Evolutionary conservation across 805 yeast genomes (phyloP).

Genomic region (Lipomyces sp.): DNA sequence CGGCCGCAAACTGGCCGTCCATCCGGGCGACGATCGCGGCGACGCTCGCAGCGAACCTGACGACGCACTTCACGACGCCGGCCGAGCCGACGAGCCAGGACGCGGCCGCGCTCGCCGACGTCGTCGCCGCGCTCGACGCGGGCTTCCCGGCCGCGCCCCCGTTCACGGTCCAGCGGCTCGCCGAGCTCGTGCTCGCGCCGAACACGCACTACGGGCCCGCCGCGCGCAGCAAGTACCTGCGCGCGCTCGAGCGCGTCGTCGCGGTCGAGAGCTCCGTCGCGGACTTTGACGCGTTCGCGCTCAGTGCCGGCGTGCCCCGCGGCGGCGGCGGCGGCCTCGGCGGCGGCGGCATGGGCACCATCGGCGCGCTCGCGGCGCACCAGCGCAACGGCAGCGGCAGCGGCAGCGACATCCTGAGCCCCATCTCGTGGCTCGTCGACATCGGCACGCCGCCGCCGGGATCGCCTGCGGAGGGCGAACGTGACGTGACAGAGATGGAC

Average conservation of each 20-base stretch:
- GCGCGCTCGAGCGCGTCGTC: constrained; percentile 33
- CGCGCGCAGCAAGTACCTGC: constrained; percentile 32
- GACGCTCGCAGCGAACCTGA: neutral
- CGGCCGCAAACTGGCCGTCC: constrained; percentile 1
- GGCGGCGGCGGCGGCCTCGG: neutral
- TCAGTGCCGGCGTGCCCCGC: neutral
- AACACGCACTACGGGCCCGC: constrained; percentile 28
- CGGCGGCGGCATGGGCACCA: neutral
- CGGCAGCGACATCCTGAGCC: constrained; percentile 30
- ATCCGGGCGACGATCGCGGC: neutral
- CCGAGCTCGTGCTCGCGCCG: constrained; percentile 38
- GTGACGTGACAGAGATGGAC: neutral
- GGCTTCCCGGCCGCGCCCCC: constrained; percentile 36
- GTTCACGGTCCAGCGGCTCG: constrained; percentile 40
- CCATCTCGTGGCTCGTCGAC: constrained; percentile 31
- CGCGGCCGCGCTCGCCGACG: too few relatives aligned
- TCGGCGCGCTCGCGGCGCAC: neutral
- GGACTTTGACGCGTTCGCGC: constrained; percentile 5
- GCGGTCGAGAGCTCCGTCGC: constrained; percentile 25
- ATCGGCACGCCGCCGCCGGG: constrained; percentile 30
- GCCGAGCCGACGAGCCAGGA: too few relatives aligned
- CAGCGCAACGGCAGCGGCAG: constrained; percentile 13
- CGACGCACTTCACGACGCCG: too few relatives aligned
- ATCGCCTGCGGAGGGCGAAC: neutral
- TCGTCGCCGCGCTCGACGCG: neutral